Evolutionary conservation across 495 filamentous ascomycete genomes (phyloP), one percentile per base, ranked within the genome.

Genomic region (Aspergillus affinis): DNA sequence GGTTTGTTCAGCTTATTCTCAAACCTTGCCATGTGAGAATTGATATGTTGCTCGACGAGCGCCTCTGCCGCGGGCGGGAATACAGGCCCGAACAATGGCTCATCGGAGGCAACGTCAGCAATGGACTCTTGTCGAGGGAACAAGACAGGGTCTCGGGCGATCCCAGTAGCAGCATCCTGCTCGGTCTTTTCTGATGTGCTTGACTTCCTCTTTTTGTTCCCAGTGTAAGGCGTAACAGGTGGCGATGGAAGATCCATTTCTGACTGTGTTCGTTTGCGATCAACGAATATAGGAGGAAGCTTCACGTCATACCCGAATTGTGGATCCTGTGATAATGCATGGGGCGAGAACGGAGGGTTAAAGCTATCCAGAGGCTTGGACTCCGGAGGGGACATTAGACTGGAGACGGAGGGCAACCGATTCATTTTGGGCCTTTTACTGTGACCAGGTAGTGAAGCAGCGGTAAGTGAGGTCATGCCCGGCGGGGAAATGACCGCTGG

Each of bases 301-400:
- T 74, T 83, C 71, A 75, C 76, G 64, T 74, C 78, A 65, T 66
- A 70, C 64, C 59, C 63, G 64, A 68, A 75, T 41, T 69, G 62
- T 59, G 61, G 54, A 45, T 67, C 70, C 62, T 71, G 59, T 32
- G 60, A 66, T 58, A 65, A 66, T 66, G 60, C 68, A 59, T 72
- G 73, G 48, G 69, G 76, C 51, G 67, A 76, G 26, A 65, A 69
- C 20, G 70, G 59, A 57, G 72, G 68, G 45, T 76, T 71, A 72
- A 90, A 90, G 49, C 67, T 83, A 49, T 91, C 88, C 52, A 85
- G 74, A 20, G 83, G 82, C 62, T 83, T 79, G 9, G 78, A 74
- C 67, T 90, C 88, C 50, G 89, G 89, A 21, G 89, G 89, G 41
- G 89, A 92, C 85, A 92, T 88, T 44, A 92, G 79, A 69, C 81